phyloP scores from a whole-genome alignment of 2,329 filamentous ascomycete species.

The Helminthosporium solani region DNA sequence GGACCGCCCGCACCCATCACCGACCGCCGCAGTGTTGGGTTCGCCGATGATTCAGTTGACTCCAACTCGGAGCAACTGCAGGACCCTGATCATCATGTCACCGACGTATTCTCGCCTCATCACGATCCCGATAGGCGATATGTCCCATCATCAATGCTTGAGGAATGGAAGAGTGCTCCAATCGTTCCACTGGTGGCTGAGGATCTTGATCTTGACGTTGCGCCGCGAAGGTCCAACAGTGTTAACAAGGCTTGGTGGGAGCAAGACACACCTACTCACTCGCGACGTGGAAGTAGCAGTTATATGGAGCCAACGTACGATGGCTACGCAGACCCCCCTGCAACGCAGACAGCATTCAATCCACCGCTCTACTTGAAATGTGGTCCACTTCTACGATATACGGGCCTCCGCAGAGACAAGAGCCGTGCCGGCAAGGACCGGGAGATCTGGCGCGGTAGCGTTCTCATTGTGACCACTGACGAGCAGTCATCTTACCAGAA shows the following conservation, averaged over 20 bases:
- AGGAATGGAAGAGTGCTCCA: conserved; percentile 52
- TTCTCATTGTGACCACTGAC: conserved; percentile 95
- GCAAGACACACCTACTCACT: conserved; percentile 49
- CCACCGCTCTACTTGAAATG: conserved; percentile 84
- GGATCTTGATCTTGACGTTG: conserved; percentile 46
- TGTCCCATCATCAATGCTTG: conserved; percentile 59
- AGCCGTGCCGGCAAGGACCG: conserved; percentile 52
- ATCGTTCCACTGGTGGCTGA: conserved; percentile 43
- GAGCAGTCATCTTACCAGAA: conserved; percentile 77
- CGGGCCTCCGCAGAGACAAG: conserved; percentile 69
- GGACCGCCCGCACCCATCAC: conserved; percentile 36
- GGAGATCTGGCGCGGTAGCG: conserved; percentile 87
- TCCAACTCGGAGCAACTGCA: conserved; percentile 21
- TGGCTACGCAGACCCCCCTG: conserved; percentile 65
- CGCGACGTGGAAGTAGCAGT: conserved; percentile 35
- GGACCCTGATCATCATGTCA: conserved; percentile 33
- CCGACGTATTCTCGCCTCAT: conserved; percentile 37
- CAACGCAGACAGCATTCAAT: conserved; percentile 71
- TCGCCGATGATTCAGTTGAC: conserved; percentile 32
- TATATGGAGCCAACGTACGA: conserved; percentile 57
- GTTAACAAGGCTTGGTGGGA: conserved; percentile 73
- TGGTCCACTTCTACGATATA: conserved; percentile 86
- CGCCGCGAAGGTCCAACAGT: conserved; percentile 27
- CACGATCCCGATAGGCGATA: conserved; percentile 54
- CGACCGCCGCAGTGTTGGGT: conserved; percentile 45